phyloP scores from a whole-genome alignment of 2,329 filamentous ascomycete genomes.

The Fusarium brevicatenulatum region DNA sequence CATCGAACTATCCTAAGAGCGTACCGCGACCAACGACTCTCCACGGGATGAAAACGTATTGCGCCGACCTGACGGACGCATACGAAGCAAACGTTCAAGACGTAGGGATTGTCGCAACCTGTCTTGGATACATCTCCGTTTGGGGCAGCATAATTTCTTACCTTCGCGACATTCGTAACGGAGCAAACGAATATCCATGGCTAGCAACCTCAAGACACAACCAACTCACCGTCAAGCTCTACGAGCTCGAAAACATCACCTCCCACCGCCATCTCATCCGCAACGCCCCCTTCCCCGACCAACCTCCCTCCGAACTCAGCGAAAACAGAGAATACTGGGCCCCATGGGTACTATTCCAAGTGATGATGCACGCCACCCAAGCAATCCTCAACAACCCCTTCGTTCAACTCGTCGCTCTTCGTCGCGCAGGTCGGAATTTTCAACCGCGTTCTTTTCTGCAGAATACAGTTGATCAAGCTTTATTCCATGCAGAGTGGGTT shows the following conservation, averaged over 20 bases:
- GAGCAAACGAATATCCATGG: slow-evolving; percentile 37
- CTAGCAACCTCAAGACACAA: slow-evolving; percentile 28
- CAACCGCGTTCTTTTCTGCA: slow-evolving; percentile 38
- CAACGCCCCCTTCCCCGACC: slow-evolving; percentile 36
- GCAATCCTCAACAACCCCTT: slow-evolving; percentile 38
- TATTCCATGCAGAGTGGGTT: slow-evolving; percentile 40
- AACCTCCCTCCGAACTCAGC: slow-evolving; percentile 7
- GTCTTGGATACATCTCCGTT: slow-evolving; percentile 3
- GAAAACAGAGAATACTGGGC: slow-evolving; percentile 38
- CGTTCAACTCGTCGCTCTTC: slow-evolving; percentile 38
- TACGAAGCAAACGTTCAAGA: slow-evolving; percentile 28
- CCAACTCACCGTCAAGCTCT: slow-evolving; percentile 33
- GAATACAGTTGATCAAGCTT: slow-evolving; percentile 40
- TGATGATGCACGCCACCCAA: slow-evolving; percentile 38
- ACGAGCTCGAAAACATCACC: slow-evolving; percentile 33
- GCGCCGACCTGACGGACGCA: slow-evolving; percentile 33
- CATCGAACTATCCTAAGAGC: slow-evolving; percentile 28
- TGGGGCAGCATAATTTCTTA: slow-evolving; percentile 38
- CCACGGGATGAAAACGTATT: slow-evolving; percentile 30
- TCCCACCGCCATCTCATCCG: slow-evolving; percentile 34
- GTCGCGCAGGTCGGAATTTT: slow-evolving; percentile 21
- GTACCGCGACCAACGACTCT: slow-evolving; percentile 13
- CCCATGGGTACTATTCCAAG: slow-evolving; percentile 35
- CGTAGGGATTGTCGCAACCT: slow-evolving; percentile 13
- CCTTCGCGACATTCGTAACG: slow-evolving; percentile 30